These are phyloP conservation scores for Penicillium dipodomyicola DNA, from an alignment of 495 filamentous ascomycete species.

Conservation along the genomic window DNA sequence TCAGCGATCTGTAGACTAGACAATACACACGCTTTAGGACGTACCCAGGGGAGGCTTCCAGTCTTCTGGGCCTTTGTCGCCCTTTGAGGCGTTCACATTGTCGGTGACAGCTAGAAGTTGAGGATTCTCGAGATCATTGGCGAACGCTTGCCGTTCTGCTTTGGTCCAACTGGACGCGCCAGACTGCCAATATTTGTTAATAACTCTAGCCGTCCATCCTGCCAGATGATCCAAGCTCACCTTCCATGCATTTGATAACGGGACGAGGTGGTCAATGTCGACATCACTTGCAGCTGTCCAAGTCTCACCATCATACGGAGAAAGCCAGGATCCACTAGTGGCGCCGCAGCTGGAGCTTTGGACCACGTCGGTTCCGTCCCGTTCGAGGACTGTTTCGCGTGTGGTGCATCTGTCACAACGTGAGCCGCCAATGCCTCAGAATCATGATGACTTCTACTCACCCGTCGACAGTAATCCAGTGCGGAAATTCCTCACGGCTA, in stretches of 20 bases:
- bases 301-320: slow-evolving; percentile 65
- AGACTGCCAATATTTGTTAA: slow-evolving; percentile 27
- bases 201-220: not conserved
- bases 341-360: slow-evolving; percentile 52
- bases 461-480: slow-evolving; percentile 58
- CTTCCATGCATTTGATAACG: slow-evolving; percentile 72
- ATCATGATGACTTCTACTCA: not conserved
- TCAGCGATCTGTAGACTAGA: not conserved
- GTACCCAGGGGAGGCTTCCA: slow-evolving; percentile 70
- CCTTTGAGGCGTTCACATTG: slow-evolving; percentile 67
- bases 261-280: slow-evolving; percentile 76
- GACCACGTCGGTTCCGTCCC: slow-evolving; percentile 60
- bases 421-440: not conserved
- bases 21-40: slow-evolving; percentile 7
- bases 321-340: slow-evolving; percentile 60
- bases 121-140: slow-evolving; percentile 68
- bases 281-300: slow-evolving; percentile 66
- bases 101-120: slow-evolving; percentile 74
- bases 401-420: slow-evolving; percentile 56
- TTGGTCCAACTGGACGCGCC: slow-evolving; percentile 57
- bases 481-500: slow-evolving; percentile 61
- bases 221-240: slow-evolving; percentile 31
- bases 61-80: slow-evolving; percentile 63
- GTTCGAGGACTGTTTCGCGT: slow-evolving; percentile 65
- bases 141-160: slow-evolving; percentile 58